Percentiles rank a stretch among this genome's conserved stretches.
Evolutionary conservation across 495 filamentous ascomycete genomes (phyloP).

Genomic region (Tuber magnatum): DNA sequence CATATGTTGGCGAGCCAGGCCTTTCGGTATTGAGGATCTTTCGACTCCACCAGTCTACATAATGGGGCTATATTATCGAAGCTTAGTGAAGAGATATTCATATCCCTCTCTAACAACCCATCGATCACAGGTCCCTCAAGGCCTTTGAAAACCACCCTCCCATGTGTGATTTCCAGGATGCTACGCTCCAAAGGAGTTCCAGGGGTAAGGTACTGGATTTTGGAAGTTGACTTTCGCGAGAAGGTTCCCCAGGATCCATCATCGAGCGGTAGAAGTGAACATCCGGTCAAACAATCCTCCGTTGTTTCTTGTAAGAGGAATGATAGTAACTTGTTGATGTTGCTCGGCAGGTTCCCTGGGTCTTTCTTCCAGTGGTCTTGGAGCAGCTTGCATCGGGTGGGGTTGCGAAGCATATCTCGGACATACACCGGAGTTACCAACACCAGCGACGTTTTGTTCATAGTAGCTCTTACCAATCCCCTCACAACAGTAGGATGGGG

Average conservation of each 20-base stretch:
- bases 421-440: slow-evolving; percentile 19
- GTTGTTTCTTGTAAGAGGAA: slow-evolving; percentile 12
- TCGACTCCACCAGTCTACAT: slow-evolving; percentile 6
- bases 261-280: slow-evolving; percentile 18
- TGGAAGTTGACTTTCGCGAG: slow-evolving; percentile 1
- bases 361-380: slow-evolving; percentile 15
- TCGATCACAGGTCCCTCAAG: background rate
- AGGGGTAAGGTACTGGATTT: background rate
- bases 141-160: background rate
- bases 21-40: slow-evolving; percentile 7
- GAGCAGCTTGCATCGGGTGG: slow-evolving; percentile 4
- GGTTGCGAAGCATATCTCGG: background rate
- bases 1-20: slow-evolving; percentile 21
- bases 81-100: slow-evolving; percentile 21
- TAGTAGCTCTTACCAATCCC: background rate
- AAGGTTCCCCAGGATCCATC: slow-evolving; percentile 15
- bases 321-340: slow-evolving; percentile 17
- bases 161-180: slow-evolving; percentile 14
- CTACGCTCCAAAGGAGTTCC: slow-evolving; percentile 1
- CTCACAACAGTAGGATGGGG: slow-evolving; percentile 2
- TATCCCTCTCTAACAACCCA: background rate
- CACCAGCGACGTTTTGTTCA: background rate
- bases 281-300: slow-evolving; percentile 11
- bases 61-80: slow-evolving; percentile 21
- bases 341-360: background rate